Base-by-base conservation (phyloP, 352 stramenopile genomes). In the Pythium pyrilobum region DNA sequence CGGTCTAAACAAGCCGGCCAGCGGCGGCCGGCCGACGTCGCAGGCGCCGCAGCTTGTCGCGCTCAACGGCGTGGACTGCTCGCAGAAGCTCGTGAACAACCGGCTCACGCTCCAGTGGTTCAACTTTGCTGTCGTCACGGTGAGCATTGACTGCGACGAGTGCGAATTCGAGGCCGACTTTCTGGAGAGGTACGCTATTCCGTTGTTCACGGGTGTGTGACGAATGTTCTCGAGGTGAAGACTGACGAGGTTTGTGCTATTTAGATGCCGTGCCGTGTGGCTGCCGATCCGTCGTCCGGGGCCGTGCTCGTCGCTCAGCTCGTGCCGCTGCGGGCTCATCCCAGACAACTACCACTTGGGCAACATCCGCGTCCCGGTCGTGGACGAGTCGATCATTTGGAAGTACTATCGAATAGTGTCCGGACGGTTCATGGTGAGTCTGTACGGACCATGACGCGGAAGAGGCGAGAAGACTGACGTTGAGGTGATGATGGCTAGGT, bases 101-200 rank as follows among this genome's bases (percentile, higher is more conserved):
- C 21, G 45, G 24, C 49, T 87, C 39, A 67, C 75, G 31, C 67
- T 89, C 20, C 49, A 75, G 34, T 77, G 86, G 64, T 81, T 89
- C 53, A 76, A 87, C 20, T 87, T 85, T 48, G 75, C 65, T 0
- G 79, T 89, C 16, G 53, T 92, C 13, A 64, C 52, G 1, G 54
- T 89, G 21, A 85, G 77, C 31, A 72, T 92, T 15, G 69, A 74
- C 41, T 89, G 78, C 50, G 67, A 64, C 31, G 71, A 72, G 12
- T 89, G 78, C 45, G 78, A 89, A 31, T 92, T 92, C 16, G 78
- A 92, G 58, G 69, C 77, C 1, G 78, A 88, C 24, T 92, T 89
- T 55, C 55, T 92, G 1, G 81, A 92, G 56, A 64, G 71, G 49
- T 83, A 67, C 2, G 55, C 4, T 34, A 34, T n/a, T n/a, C n/a